Evolutionary conservation across 768 basidiomycete species (phyloP).

Genomic region (Tylopilus intermedius): DNA sequence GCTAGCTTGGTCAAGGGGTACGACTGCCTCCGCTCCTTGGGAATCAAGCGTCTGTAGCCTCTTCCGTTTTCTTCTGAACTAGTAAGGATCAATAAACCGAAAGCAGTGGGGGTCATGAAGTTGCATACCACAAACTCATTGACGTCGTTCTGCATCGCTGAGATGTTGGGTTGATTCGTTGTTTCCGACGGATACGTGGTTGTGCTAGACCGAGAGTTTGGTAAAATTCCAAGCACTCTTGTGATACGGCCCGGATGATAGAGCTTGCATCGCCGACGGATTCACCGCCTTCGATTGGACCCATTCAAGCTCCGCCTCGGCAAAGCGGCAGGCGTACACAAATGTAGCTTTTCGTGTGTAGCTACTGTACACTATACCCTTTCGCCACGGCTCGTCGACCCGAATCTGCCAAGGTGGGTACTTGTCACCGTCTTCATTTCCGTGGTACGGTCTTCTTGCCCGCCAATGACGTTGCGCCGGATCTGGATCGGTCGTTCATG

Average conservation of each 20-base stretch:
- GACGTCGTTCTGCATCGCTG: conserved; percentile 7
- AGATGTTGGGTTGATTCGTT: not conserved
- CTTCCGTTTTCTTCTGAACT: conserved; percentile 27
- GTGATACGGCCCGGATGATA: too few relatives aligned
- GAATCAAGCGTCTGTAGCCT: conserved; percentile 9
- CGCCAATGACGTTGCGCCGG: not conserved
- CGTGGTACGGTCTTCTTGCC: conserved; percentile 4
- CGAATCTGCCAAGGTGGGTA: not conserved
- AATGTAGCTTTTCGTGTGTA: too few relatives aligned
- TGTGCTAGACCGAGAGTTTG: not conserved
- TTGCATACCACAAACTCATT: conserved; percentile 25
- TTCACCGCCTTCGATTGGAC: too few relatives aligned
- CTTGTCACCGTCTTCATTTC: not conserved
- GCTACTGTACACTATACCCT: not conserved
- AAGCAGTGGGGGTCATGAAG: not conserved
- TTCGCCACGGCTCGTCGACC: too few relatives aligned
- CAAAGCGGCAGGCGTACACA: too few relatives aligned
- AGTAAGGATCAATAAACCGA: not conserved
- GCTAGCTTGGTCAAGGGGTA: not conserved
- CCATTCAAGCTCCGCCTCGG: too few relatives aligned
- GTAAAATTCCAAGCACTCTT: not conserved
- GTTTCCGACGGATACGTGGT: not conserved
- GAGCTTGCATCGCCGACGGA: too few relatives aligned
- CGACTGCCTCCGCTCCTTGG: not conserved
- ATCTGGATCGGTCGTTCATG: not conserved